These are phyloP conservation scores for Sicyos edulis DNA, from an alignment of 306 rosid species.

Conservation along the genomic window DNA sequence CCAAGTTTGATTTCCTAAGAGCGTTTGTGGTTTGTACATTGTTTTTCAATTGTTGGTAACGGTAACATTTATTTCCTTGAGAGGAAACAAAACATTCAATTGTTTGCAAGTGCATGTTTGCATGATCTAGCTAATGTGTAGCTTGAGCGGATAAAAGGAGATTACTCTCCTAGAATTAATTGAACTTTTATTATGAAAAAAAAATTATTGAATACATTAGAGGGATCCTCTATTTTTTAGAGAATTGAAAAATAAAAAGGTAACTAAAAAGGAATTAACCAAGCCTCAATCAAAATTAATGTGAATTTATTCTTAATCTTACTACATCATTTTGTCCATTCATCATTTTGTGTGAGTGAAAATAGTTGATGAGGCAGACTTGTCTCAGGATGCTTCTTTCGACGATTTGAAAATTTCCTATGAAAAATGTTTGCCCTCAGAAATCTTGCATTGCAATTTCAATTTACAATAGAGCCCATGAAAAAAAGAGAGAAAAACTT, in stretches of 20 bases:
- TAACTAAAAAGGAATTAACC: neutral
- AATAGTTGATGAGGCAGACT: neutral
- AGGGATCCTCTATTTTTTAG: too few relatives aligned
- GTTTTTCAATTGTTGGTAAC: neutral
- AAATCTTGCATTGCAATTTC: neutral
- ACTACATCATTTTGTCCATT: neutral
- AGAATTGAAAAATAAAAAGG: too few relatives aligned
- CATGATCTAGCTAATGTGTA: neutral
- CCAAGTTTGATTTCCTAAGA: neutral
- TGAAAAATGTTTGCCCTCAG: neutral
- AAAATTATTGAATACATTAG: neutral
- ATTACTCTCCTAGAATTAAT: neutral
- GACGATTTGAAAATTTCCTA: neutral
- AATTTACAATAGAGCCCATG: neutral
- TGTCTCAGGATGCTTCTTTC: neutral
- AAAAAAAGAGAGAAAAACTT: too few relatives aligned
- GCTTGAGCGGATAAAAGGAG: neutral
- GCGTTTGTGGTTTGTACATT: neutral
- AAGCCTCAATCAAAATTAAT: too few relatives aligned
- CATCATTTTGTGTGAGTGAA: too few relatives aligned
- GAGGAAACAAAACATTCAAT: neutral
- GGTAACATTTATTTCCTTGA: neutral
- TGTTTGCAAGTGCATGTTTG: neutral
- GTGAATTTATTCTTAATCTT: too few relatives aligned
- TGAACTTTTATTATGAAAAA: neutral